Evolutionary conservation across 2,329 filamentous ascomycete species (phyloP).

Genomic region (Clonostachys sp.): DNA sequence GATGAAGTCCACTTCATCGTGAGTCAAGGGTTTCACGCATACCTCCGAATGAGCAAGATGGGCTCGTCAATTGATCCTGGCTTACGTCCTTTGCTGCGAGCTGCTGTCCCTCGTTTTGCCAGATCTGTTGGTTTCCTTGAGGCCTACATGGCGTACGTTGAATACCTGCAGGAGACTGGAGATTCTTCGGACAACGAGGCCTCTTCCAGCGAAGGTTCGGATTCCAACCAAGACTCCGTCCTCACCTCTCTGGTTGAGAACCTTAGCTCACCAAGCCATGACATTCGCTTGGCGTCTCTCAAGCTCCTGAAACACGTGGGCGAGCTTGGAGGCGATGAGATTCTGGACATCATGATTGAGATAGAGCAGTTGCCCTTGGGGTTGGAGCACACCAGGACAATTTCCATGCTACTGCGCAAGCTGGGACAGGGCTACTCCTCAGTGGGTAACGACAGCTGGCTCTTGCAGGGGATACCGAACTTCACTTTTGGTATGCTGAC

Average conservation of each 20-base stretch:
- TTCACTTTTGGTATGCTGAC: constrained; percentile 90
- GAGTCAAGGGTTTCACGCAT: constrained; percentile 70
- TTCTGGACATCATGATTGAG: constrained; percentile 58
- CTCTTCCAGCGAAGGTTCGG: constrained; percentile 34
- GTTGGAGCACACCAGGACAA: constrained; percentile 68
- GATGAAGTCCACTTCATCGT: constrained; percentile 69
- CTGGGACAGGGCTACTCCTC: constrained; percentile 61
- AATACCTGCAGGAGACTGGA: constrained; percentile 13
- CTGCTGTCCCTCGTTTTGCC: constrained; percentile 62
- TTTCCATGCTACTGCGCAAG: constrained; percentile 83
- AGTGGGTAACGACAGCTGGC: constrained; percentile 55
- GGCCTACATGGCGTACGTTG: constrained; percentile 54
- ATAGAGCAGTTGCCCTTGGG: constrained; percentile 77
- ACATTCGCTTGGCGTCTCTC: constrained; percentile 68
- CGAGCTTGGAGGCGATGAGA: constrained; percentile 36
- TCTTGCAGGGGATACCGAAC: constrained; percentile 67
- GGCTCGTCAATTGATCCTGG: constrained; percentile 52
- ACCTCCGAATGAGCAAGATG: constrained; percentile 60
- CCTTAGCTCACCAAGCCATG: constrained; percentile 69
- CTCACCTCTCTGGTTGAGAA: constrained; percentile 65
- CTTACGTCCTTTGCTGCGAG: constrained; percentile 62
- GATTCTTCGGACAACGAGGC: constrained; percentile 3
- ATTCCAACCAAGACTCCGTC: constrained; percentile 44
- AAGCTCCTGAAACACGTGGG: constrained; percentile 52
- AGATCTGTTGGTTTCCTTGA: constrained; percentile 63